Evolutionary conservation across 176 grass and related monocot species (phyloP), one percentile per base, ranked within the genome.

Genomic region (Chrysopogon serrulatus): DNA sequence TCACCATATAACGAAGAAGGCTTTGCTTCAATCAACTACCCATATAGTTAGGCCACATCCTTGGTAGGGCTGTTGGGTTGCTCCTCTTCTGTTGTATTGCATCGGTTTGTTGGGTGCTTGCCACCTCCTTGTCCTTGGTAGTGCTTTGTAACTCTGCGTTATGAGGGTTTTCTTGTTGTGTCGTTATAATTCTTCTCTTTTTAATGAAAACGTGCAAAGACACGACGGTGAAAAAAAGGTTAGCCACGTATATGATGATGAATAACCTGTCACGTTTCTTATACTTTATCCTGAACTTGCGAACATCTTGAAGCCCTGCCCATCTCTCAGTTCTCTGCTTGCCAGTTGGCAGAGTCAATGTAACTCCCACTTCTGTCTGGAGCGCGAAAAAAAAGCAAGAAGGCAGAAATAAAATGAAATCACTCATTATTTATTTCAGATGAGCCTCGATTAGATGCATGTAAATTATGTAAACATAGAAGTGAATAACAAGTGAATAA

Each of bases 281-380:
- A 32, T 86, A 95, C 61, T 91, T 91, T 89, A 98, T 94, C 69
- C 88, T 76, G 84, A 95, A 79, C 45, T 91, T 63, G 0, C 81
- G 88, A 64, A 91, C 84, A 75, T 77, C 81, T 84, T 98, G 69
- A 51, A 98, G 92, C 31, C 92, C 90, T 28, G 72, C 36, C 92
- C 95, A 98, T 65, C 80, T 71, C 90, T 93, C 88, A 74, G 88
- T 36, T 86, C 71, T 91, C 48, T 90, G 81, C 70, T 83, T 82
- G 21, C 90, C 68, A 2, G 88, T 87, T 61, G 92, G 95, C 39
- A 92, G 95, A 33, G 84, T 98, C 82, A 95, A 86, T 59, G 81
- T 91, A 69, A 88, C 86, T 78, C 95, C 95, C 48, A 98, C 79
- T 87, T 98, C 86, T 64, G 54, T 91, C 92, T 98, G 67, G 12